These are phyloP conservation scores for Wallacemonas sp. DNA, from an alignment of 208 protist genomes.

Conservation along the genomic window DNA sequence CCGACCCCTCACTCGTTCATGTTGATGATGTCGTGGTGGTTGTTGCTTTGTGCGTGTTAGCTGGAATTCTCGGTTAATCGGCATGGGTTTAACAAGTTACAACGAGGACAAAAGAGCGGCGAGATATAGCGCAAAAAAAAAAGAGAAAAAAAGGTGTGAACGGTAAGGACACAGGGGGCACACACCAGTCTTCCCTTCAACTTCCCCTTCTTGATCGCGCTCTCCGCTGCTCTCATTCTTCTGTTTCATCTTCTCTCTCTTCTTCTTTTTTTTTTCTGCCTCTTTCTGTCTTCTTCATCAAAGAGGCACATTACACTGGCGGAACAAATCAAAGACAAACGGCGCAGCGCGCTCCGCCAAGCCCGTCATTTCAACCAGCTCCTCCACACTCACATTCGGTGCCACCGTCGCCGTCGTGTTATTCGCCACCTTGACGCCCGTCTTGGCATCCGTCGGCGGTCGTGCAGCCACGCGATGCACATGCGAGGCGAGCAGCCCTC, in stretches of 20 bases:
- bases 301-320: constrained; percentile 68
- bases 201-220: no score
- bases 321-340: constrained; percentile 77
- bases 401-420: not conserved
- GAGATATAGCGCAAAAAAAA: no score
- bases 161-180: no score
- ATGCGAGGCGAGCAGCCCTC: constrained; percentile 49
- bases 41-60: no score
- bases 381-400: constrained; percentile 29
- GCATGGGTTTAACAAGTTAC: no score
- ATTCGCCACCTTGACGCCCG: not conserved
- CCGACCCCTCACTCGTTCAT: no score
- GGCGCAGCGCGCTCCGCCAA: constrained; percentile 61
- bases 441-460: not conserved
- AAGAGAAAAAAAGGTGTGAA: constrained; percentile 9
- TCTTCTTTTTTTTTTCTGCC: constrained; percentile 18
- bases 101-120: no score
- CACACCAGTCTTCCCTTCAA: no score
- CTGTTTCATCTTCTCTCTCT: not conserved
- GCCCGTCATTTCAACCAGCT: constrained; percentile 44
- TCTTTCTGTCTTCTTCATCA: constrained; percentile 4
- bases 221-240: not conserved
- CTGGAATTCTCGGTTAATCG: no score
- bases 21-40: no score
- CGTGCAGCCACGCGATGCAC: constrained; percentile 22